These are phyloP conservation scores for Chaetoscypha palmicola DNA, from an alignment of 2,329 filamentous ascomycete genomes.

Conservation along the genomic window DNA sequence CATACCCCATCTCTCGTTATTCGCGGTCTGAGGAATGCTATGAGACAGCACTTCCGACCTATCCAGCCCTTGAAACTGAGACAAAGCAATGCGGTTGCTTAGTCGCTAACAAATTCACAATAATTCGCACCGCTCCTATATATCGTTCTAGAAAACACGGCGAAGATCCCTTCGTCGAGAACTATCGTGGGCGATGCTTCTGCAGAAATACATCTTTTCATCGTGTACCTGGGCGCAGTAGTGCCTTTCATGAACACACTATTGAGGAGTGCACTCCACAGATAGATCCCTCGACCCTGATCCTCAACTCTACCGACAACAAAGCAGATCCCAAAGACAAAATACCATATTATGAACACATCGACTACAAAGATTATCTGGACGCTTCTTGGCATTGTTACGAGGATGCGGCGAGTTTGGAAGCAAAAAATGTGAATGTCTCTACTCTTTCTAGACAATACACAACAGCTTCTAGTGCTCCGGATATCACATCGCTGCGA, in stretches of 20 bases:
- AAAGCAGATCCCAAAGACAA: background rate
- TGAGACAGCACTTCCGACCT: background rate
- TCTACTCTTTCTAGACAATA: too few species aligned
- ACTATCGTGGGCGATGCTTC: too few species aligned
- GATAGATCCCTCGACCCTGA: background rate
- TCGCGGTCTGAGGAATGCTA: background rate
- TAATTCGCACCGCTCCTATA: background rate
- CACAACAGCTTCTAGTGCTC: too few species aligned
- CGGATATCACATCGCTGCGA: too few species aligned
- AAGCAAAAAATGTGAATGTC: too few species aligned
- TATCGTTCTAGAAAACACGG: background rate
- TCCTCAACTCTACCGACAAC: background rate
- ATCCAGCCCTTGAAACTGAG: background rate
- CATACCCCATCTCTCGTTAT: background rate
- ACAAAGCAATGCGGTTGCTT: too few species aligned
- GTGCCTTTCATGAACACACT: too few species aligned
- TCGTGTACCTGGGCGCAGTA: too few species aligned
- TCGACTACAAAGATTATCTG: conserved; percentile 3
- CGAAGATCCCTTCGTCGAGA: background rate
- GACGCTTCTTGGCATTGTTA: conserved; percentile 5
- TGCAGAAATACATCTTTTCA: too few species aligned
- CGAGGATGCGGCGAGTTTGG: background rate
- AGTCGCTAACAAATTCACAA: background rate
- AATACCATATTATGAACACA: conserved; percentile 3
- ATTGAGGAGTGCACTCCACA: background rate